Evolutionary conservation across 176 grass and related monocot species (phyloP).

Genomic region (Rhynchospora breviuscula): DNA sequence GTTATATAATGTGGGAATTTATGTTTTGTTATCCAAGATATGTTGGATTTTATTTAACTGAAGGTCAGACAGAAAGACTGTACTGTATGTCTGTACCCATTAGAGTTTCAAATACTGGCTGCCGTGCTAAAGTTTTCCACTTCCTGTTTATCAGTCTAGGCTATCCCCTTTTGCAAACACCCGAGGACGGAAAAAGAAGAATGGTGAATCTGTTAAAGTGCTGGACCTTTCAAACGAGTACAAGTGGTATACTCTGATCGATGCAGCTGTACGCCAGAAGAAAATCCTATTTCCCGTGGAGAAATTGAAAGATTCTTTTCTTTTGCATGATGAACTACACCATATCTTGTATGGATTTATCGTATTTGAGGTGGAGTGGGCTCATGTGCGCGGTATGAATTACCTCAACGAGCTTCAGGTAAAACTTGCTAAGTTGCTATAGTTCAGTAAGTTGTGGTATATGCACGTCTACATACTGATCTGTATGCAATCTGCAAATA

Average conservation of each 20-base stretch:
- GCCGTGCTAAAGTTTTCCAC: neutral
- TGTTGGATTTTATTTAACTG: neutral
- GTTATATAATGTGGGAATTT: neutral
- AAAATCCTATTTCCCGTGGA: constrained; percentile 25
- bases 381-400: constrained; percentile 85
- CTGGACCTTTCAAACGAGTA: neutral
- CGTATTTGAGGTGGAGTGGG: constrained; percentile 85
- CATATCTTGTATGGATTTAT: constrained; percentile 60
- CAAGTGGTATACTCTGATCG: constrained; percentile 22
- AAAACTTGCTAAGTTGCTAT: neutral
- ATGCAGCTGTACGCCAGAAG: constrained; percentile 22
- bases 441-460: neutral
- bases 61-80: neutral
- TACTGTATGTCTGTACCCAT: neutral
- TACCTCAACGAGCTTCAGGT: constrained; percentile 87
- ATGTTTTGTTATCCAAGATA: neutral
- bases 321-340: constrained; percentile 35
- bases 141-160: constrained; percentile 59
- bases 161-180: constrained; percentile 83
- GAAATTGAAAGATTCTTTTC: constrained; percentile 46
- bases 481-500: neutral
- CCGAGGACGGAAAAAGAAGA: constrained; percentile 12
- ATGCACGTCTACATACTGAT: neutral
- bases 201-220: neutral
- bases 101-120: neutral